Percentiles rank a stretch among this genome's conserved stretches.
Conservation (phyloP, 768 basidiomycete genomes). For the Crassisporium funariophilum region DNA sequence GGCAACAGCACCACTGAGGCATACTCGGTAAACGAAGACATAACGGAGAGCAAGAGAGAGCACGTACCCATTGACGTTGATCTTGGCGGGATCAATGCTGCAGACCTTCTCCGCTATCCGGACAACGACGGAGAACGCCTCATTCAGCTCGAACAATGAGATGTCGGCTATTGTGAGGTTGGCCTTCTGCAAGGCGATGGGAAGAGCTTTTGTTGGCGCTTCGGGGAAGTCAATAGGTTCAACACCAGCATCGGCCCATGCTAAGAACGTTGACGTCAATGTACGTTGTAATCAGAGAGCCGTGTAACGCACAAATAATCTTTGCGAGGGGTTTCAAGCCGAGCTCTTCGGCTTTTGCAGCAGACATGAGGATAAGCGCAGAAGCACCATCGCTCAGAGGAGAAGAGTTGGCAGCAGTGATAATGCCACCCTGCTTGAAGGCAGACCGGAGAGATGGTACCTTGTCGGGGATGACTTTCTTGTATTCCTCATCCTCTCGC, state of each 20-base stretch:
- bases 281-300: conserved; percentile 9
- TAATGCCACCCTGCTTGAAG: conserved; percentile 86
- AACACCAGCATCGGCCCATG: conserved; percentile 95
- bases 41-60: conserved; percentile 6
- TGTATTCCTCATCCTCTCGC: conserved; percentile 97
- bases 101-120: conserved; percentile 89
- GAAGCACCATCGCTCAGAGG: conserved; percentile 95
- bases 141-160: conserved; percentile 93
- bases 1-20: conserved; percentile 87
- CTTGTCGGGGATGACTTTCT: conserved; percentile 94
- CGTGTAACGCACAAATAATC: conserved; percentile 79
- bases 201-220: conserved; percentile 91
- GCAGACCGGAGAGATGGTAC: conserved; percentile 85
- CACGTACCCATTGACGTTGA: conserved; percentile 85
- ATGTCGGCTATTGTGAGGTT: conserved; percentile 84
- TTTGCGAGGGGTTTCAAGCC: conserved; percentile 93
- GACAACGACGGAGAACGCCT: conserved; percentile 96
- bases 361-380: conserved; percentile 92
- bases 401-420: conserved; percentile 97
- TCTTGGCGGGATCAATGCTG: conserved; percentile 80
- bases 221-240: conserved; percentile 97
- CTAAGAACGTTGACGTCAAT: conserved; percentile 41
- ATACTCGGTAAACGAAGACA: conserved; percentile 16
- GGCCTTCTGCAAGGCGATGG: conserved; percentile 84
- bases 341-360: conserved; percentile 88